phyloP scores from a whole-genome alignment of 352 stramenopile genomes.

The Pythium myriotylum region DNA sequence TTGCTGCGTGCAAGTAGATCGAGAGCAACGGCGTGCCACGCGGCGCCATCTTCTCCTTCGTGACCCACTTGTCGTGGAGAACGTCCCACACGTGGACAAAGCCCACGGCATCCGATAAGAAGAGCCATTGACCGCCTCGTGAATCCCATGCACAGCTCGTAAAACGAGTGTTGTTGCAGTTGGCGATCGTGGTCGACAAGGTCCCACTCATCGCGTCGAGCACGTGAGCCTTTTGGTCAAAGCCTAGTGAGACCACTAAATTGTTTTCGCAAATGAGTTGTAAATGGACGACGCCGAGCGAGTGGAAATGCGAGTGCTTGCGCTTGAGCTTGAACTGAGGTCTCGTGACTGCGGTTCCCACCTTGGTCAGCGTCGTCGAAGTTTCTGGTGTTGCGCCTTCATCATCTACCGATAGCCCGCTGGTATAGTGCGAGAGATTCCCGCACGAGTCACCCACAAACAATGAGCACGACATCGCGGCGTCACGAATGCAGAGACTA shows the following conservation, averaged over 20 bases:
- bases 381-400: too few relatives aligned
- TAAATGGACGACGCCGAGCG: conserved; percentile 57
- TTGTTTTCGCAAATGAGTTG: conserved; percentile 66
- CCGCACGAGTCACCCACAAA: conserved; percentile 71
- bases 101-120: conserved; percentile 55
- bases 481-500: conserved; percentile 51
- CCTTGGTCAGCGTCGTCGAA: too few relatives aligned
- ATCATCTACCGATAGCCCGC: conserved; percentile 8
- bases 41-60: conserved; percentile 36
- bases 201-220: conserved; percentile 65
- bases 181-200: conserved; percentile 59
- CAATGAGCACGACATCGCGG: conserved; percentile 39
- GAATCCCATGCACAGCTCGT: conserved; percentile 67
- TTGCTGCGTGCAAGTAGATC: conserved; percentile 14
- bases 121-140: conserved; percentile 40
- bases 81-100: conserved; percentile 69
- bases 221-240: conserved; percentile 73
- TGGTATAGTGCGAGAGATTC: conserved; percentile 60
- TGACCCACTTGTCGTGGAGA: conserved; percentile 64
- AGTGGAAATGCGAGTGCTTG: conserved; percentile 64
- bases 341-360: conserved; percentile 18
- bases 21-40: conserved; percentile 22
- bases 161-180: conserved; percentile 49
- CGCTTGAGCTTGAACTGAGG: conserved; percentile 62
- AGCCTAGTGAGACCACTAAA: conserved; percentile 74